Base-by-base conservation (phyloP, 306 rosid genomes). In the Quercus parvula region DNA sequence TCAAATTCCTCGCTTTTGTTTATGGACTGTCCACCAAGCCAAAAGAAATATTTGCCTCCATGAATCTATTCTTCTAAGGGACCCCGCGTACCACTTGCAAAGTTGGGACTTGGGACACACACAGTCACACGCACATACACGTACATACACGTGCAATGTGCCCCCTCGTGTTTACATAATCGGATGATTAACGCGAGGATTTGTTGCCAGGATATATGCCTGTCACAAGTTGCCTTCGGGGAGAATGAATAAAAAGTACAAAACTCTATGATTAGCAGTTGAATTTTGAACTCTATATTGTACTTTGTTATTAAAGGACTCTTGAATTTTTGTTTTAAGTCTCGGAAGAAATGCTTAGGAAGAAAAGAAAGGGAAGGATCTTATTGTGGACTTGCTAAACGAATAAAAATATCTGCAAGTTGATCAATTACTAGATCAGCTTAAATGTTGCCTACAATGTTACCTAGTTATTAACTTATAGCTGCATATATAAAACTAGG, bases 11-110 rank as follows among this genome's bases (percentile, higher is more conserved):
- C 11, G 56, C 87, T 81, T 81, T 85, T 80, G 67, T 77, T 68
- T 87, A 86, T 90, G 94, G 93, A 5, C 85, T 87, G 90, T 92
- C 97, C 97, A 91, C 89, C 84, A 81, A 62, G 78, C 82, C 83
- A 81, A 88, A 87, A 85, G 88, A 83, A 78, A 68, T 80, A 63
- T 90, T 67, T 78, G 82, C 75, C 86, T 80, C 73, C 70, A 73
- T 89, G 97, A 91, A 93, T 93, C 89, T 82, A 84, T 91, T 91
- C 91, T 87, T 77, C 77, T 72, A 59, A 38, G 71, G 55, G 88
- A 88, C 89, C 93, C 91, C 87, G 28, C 87, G 84, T 19, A 56
- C 82, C 92, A 92, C 92, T 78, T 78, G 80, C 62, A 81, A 87
- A 87, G 81, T 78, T 79, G 75, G 62, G 61, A 56, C 46, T 41